phyloP scores from a whole-genome alignment of 306 rosid genomes.

The Inga laurina region DNA sequence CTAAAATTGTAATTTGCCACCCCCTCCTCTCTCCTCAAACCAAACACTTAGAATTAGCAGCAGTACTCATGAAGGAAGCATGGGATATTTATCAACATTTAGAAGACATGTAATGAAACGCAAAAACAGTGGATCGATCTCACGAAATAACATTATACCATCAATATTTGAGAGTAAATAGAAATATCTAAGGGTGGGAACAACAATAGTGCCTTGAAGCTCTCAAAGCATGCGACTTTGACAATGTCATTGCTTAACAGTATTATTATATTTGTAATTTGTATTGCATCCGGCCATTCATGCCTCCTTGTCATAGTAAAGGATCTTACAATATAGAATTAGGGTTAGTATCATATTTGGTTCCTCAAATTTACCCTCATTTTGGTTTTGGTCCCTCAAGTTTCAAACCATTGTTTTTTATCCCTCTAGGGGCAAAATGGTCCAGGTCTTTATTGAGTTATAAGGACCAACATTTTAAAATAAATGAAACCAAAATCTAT shows the following conservation, averaged over 20 bases:
- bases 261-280: slow-evolving; percentile 8
- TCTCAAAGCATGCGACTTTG: neutral
- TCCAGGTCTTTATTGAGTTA: too few relatives aligned
- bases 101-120: neutral
- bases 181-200: neutral
- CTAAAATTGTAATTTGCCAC: too few relatives aligned
- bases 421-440: too few relatives aligned
- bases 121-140: neutral
- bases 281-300: neutral
- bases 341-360: too few relatives aligned
- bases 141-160: neutral
- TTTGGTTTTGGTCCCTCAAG: too few relatives aligned
- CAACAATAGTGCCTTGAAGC: neutral
- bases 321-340: neutral
- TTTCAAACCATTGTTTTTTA: too few relatives aligned
- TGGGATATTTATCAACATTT: neutral
- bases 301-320: neutral
- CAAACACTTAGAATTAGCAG: neutral
- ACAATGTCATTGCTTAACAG: slow-evolving; percentile 19
- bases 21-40: too few relatives aligned
- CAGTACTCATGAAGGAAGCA: neutral
- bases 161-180: neutral
- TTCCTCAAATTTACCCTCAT: too few relatives aligned
- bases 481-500: too few relatives aligned
- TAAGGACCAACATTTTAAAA: too few relatives aligned